Percentiles rank a stretch among this genome's conserved stretches.
Conservation (phyloP, 2,329 filamentous ascomycete species). For the Amphichorda felina region DNA sequence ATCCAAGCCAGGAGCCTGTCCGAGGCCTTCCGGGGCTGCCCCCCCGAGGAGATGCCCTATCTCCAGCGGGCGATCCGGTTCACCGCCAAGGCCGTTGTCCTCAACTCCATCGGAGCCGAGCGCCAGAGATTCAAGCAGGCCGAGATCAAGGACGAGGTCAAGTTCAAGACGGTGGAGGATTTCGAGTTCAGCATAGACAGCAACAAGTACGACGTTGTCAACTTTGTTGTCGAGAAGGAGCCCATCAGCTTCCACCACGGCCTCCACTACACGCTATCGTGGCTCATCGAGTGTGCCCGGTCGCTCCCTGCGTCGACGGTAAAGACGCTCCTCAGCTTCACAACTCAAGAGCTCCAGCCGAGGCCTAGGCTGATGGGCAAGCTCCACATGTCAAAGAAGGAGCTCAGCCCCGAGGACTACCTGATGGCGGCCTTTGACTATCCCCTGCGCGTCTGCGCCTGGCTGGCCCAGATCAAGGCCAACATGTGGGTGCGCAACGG, state of each 20-base stretch:
- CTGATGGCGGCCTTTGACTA: slow-evolving; percentile 85
- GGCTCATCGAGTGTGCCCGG: slow-evolving; percentile 85
- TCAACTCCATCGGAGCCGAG: slow-evolving; percentile 85
- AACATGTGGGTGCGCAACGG: slow-evolving; percentile 98
- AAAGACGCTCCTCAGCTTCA: slow-evolving; percentile 58
- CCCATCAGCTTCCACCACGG: slow-evolving; percentile 96
- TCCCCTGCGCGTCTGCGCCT: slow-evolving; percentile 84
- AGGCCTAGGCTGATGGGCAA: slow-evolving; percentile 51
- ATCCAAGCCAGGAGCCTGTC: slow-evolving; percentile 79
- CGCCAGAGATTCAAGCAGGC: slow-evolving; percentile 71
- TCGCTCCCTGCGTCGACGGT: slow-evolving; percentile 58
- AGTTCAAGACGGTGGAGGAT: slow-evolving; percentile 65
- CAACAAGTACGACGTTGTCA: slow-evolving; percentile 57
- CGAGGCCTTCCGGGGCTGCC: slow-evolving; percentile 66
- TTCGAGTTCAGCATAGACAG: slow-evolving; percentile 62
- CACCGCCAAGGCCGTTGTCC: slow-evolving; percentile 71
- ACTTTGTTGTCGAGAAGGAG: slow-evolving; percentile 79
- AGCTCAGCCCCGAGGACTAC: slow-evolving; percentile 60
- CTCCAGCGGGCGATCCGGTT: slow-evolving; percentile 62
- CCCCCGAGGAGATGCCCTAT: slow-evolving; percentile 50
- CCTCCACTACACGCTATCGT: slow-evolving; percentile 90
- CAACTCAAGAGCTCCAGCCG: slow-evolving; percentile 55
- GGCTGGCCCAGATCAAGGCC: slow-evolving; percentile 96
- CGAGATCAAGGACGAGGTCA: slow-evolving; percentile 78
- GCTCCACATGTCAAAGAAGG: slow-evolving; percentile 41